A percentile compares a stretch with the other conserved stretches of the same genome.
These are phyloP conservation scores for Hypoxylon sp. DNA, from an alignment of 2,329 filamentous ascomycete species.

Conservation along the genomic window DNA sequence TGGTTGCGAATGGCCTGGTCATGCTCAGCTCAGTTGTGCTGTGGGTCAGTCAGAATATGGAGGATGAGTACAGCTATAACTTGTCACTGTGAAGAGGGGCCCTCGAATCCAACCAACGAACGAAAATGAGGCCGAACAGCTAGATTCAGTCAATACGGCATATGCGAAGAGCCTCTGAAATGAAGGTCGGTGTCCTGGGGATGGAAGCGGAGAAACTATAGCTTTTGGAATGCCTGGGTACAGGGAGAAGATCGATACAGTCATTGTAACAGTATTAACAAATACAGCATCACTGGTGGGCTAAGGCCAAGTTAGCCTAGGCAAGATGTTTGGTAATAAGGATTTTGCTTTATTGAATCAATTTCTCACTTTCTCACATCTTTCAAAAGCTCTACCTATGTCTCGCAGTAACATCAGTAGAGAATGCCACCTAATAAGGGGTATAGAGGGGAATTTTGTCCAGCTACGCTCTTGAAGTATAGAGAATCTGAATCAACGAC, in stretches of 20 bases:
- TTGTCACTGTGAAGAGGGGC: conserved; percentile 65
- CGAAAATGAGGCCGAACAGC: neutral
- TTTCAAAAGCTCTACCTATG: neutral
- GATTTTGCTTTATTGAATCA: conserved; percentile 17
- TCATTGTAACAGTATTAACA: conserved; percentile 39
- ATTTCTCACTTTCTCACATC: neutral
- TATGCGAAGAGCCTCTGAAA: neutral
- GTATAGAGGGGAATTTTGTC: neutral
- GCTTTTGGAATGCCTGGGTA: neutral
- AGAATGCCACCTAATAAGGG: neutral
- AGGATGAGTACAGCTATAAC: conserved; percentile 80
- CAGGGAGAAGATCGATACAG: conserved; percentile 25
- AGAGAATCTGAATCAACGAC: neutral
- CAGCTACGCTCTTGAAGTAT: neutral
- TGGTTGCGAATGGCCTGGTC: conserved; percentile 75
- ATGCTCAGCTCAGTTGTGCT: conserved; percentile 75
- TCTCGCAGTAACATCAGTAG: neutral
- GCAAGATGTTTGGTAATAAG: conserved; percentile 29
- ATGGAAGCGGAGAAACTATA: neutral
- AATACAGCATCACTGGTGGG: conserved; percentile 23
- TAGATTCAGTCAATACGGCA: neutral
- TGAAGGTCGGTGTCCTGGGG: neutral
- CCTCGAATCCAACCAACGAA: neutral
- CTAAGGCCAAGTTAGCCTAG: conserved; percentile 20
- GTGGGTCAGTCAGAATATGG: conserved; percentile 80